Evolutionary conservation across 345 rosid species (phyloP).

Genomic region (Citrus inodora): DNA sequence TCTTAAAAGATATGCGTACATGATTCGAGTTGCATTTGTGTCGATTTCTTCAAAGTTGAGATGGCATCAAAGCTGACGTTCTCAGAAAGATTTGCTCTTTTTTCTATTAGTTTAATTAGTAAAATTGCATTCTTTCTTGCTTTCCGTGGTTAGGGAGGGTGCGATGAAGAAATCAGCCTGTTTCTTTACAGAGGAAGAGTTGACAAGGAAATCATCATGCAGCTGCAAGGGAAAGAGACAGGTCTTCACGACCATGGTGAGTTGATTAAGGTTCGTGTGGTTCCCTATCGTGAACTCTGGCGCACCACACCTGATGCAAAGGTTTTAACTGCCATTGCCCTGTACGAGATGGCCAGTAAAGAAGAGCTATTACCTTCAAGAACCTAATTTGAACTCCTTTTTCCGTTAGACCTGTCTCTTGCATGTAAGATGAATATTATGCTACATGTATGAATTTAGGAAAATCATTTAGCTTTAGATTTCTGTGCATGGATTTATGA

Average conservation of each 20-base stretch:
- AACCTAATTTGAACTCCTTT: slow-evolving; percentile 3
- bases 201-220: slow-evolving; percentile 48
- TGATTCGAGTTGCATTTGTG: background rate
- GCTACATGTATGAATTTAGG: too few species aligned
- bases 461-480: too few species aligned
- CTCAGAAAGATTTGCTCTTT: background rate
- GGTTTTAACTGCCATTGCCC: slow-evolving; percentile 63
- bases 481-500: background rate
- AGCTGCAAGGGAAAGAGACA: slow-evolving; percentile 79
- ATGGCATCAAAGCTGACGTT: background rate
- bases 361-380: slow-evolving; percentile 47
- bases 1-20: background rate
- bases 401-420: background rate
- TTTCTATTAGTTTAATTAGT: background rate
- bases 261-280: slow-evolving; percentile 65
- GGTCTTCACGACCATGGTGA: slow-evolving; percentile 76
- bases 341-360: slow-evolving; percentile 74
- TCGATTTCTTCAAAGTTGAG: background rate
- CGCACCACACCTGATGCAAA: slow-evolving; percentile 71
- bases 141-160: slow-evolving; percentile 64
- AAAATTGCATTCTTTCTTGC: background rate
- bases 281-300: slow-evolving; percentile 74
- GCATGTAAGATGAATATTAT: background rate
- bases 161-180: slow-evolving; percentile 85
- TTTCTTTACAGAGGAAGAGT: slow-evolving; percentile 64